Percentiles rank a stretch among this genome's conserved stretches.
These are phyloP conservation scores for Podaxis sp. DNA, from an alignment of 768 basidiomycete species.

Conservation along the genomic window DNA sequence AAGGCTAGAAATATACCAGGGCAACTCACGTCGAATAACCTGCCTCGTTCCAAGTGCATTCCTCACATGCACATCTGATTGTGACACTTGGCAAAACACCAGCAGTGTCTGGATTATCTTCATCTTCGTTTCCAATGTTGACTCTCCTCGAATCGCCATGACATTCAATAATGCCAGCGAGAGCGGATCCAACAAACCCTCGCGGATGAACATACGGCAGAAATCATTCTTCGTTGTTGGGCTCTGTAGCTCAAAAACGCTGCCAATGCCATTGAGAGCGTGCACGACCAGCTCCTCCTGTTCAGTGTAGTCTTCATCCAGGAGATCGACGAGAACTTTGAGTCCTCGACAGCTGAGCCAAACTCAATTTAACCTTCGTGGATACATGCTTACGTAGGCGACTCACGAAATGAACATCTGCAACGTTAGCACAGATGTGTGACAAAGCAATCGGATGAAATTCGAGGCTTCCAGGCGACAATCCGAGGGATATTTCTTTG, in stretches of 20 bases:
- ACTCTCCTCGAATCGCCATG: conserved; percentile 65
- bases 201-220: conserved; percentile 95
- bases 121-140: conserved; percentile 71
- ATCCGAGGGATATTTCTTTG: conserved; percentile 89
- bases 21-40: conserved; percentile 77
- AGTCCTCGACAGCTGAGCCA: conserved; percentile 81
- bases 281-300: conserved; percentile 90
- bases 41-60: conserved; percentile 89
- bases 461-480: conserved; percentile 94
- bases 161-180: conserved; percentile 88
- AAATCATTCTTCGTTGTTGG: conserved; percentile 98
- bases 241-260: conserved; percentile 93
- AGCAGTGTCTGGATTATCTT: conserved; percentile 87
- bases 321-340: conserved; percentile 89
- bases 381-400: not conserved
- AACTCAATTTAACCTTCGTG: not conserved
- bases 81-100: conserved; percentile 95
- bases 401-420: conserved; percentile 99
- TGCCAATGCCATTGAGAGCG: conserved; percentile 90
- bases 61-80: conserved; percentile 89
- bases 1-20: not conserved
- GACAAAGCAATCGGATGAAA: conserved; percentile 89
- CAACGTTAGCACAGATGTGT: conserved; percentile 87
- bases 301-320: conserved; percentile 94
- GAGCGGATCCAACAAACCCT: conserved; percentile 90